Percentiles rank a stretch among this genome's conserved stretches.
Conservation (phyloP, 2,329 filamentous ascomycete genomes). For the Neofusicoccum sp. region DNA sequence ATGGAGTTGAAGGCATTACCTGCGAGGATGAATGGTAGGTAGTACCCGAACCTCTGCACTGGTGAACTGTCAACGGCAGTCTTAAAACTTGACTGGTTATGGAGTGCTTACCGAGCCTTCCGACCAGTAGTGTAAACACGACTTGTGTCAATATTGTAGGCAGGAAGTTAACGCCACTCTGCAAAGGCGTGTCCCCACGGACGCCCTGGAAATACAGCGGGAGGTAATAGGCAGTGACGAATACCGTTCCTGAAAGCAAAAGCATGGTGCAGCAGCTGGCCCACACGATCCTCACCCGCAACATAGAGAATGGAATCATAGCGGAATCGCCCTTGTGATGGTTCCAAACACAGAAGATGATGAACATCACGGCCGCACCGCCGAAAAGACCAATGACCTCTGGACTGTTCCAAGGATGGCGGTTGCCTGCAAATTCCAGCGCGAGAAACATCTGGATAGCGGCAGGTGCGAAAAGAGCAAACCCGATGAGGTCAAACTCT, state of each 20-base stretch:
- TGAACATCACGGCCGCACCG: constrained; percentile 33
- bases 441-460: constrained; percentile 42
- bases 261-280: constrained; percentile 29
- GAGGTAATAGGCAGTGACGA: constrained; percentile 36
- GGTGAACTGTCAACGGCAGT: neutral
- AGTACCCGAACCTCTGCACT: constrained; percentile 29
- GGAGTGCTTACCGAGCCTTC: neutral
- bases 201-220: constrained; percentile 48
- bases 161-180: constrained; percentile 44
- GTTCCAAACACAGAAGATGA: constrained; percentile 42
- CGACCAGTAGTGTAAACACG: constrained; percentile 25
- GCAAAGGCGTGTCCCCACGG: constrained; percentile 37
- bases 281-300: constrained; percentile 38
- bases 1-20: constrained; percentile 33
- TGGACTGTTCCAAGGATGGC: constrained; percentile 38
- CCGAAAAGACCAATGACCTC: constrained; percentile 41
- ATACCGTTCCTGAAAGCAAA: constrained; percentile 25
- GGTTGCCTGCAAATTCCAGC: constrained; percentile 41
- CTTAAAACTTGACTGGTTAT: neutral
- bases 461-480: constrained; percentile 38
- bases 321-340: constrained; percentile 37
- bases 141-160: constrained; percentile 37
- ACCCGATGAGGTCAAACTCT: constrained; percentile 41
- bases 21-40: constrained; percentile 34
- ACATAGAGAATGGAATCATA: constrained; percentile 42